Base-by-base conservation (phyloP, 768 basidiomycete species). In the Calocybe cyanea region DNA sequence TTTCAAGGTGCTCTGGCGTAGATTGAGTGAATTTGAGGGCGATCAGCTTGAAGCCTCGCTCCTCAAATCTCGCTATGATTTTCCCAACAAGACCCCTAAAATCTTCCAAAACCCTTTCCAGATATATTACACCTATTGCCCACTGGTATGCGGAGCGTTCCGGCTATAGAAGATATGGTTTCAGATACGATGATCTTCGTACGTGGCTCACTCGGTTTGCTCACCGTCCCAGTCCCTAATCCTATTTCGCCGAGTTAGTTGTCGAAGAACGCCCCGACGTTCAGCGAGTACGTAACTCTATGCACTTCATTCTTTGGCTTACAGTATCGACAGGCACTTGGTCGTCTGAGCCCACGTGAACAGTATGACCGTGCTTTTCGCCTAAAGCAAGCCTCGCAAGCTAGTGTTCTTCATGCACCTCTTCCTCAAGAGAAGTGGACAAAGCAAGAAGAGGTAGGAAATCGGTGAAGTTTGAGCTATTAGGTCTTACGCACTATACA, bases 11-110 rank as follows among this genome's bases (percentile, higher is more conserved):
- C 60, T 78, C 79, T 50, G 76, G 70, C 55, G 84, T 76, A 34
- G 96, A 77, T 37, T 85, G 81, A 51, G 83, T 83, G 63, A 97
- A 76, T 77, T 99, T 97, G 64, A 97, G 75, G 49, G 95, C 95
- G 63, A 87, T 76, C 65, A 98, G 86, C 79, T 97, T 96, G 85
- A 83, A 99, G 56, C 96, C 96, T 57, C 95, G 92, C 75, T 87
- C 83, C 81, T 99, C 96, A 71, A 99, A 98, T 59, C 95, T 82
- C 63, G 77, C 60, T 70, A 95, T 90, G 82, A 98, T 97, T 74
- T 92, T 85, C 65, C 92, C 95, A 66, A 94, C 76, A 70, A 97
- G 87, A 57, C 78, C 84, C 60, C 96, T 89, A 61, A 77, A 76
- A 60, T 75, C 80, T 36, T 84, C 81, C 20, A 78, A 80, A 56